Percentiles rank a stretch among this genome's conserved stretches.
These are phyloP conservation scores for Lentinus tigrinus DNA, from an alignment of 768 basidiomycete species.

Conservation along the genomic window DNA sequence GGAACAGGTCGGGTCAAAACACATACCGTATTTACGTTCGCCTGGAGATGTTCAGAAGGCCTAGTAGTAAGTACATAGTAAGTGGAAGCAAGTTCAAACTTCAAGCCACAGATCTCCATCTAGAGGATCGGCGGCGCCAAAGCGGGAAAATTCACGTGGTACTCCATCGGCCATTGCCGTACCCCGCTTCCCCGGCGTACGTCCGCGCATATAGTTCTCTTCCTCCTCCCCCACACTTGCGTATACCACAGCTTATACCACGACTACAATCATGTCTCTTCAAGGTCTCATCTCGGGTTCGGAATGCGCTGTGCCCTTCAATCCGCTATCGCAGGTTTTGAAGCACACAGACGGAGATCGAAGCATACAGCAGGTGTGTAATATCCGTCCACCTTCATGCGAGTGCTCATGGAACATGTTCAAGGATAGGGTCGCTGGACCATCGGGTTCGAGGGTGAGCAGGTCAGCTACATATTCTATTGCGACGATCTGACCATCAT, in stretches of 20 bases:
- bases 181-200: not conserved
- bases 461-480: not conserved
- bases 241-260: not conserved
- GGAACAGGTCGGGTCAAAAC: no score
- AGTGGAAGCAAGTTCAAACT: no score
- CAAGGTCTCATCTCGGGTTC: constrained; percentile 83
- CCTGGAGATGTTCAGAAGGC: no score
- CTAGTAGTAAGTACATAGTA: no score
- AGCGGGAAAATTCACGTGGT: not conserved
- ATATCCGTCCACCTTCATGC: not conserved
- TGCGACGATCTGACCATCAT: not conserved
- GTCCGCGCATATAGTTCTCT: not conserved
- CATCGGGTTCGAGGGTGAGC: constrained; percentile 69
- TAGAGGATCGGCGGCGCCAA: not conserved
- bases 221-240: not conserved
- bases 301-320: constrained; percentile 82
- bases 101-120: no score
- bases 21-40: no score
- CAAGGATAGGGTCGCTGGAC: constrained; percentile 73
- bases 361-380: constrained; percentile 78
- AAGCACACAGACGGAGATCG: constrained; percentile 90
- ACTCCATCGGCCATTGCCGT: not conserved
- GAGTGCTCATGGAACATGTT: not conserved
- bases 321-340: constrained; percentile 85
- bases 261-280: constrained; percentile 55